Evolutionary conservation across 345 rosid species (phyloP), one percentile per base, ranked within the genome.

Genomic region (Brassica carinata): DNA sequence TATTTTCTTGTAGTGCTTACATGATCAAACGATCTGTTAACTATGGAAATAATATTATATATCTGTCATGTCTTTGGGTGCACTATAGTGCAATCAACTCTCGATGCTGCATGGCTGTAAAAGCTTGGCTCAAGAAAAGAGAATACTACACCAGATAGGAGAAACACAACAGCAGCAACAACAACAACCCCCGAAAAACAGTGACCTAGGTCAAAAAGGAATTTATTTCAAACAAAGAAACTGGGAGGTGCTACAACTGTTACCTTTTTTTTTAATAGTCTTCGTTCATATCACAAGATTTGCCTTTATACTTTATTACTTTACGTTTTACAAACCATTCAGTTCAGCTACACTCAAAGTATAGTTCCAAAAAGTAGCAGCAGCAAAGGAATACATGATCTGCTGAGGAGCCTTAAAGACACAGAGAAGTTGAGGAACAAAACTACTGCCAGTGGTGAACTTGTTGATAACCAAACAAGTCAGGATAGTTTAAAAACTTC

Each of bases 321-420:
- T 64, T 17, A 3, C 27, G 27, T 8, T 8, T 76, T 68, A 62
- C 64, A 8, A 77, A 69, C 38, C 9, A 29, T 69, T 43, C 69
- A 77, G 70, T 70, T 77, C 11, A 30, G 10, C 10, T 31, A 70
- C 36, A 43, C 5, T 17, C 63, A 43, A 45, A 62, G 69, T 1
- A 62, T 1, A 43, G 4, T 77, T 48, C 75, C 80, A 77, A 77
- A 19, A 9, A 30, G 62, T 15, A 69, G 62, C n/a, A 33, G 59
- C 63, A 77, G 14, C 34, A 69, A 70, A 69, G 7, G 7, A 29
- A 51, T 77, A 48, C 63, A 77, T 63, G 69, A 77, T 61, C 74
- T 77, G 51, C 13, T 77, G 34, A 77, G 74, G 63, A 45, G 4
- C 13, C 3, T 62, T 27, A 61, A 77, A 61, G 69, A 77, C 23